Evolutionary conservation across 1,284 basidiomycete genomes (phyloP).

Genomic region (Microbotryum intermedium): DNA sequence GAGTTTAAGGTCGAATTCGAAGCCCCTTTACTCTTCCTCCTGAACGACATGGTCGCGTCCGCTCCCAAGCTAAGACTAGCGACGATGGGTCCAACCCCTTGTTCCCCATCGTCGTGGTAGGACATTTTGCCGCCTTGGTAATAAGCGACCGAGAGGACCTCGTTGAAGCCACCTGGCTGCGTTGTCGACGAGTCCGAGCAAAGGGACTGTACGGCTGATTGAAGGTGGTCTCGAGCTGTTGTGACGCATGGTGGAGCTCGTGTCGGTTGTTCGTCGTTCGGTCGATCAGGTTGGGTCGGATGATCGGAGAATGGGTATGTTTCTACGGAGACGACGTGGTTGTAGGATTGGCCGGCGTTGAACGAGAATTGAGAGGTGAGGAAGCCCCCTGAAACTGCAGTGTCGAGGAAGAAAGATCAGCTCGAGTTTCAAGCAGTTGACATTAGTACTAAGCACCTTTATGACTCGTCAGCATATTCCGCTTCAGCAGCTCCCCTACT

Average conservation of each 20-base stretch:
- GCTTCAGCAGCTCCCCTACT: conserved; percentile 10
- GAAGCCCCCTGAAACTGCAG: background rate
- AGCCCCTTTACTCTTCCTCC: conserved; percentile 2
- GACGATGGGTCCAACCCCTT: conserved; percentile 20
- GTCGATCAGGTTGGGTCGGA: background rate
- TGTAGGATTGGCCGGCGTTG: conserved; percentile 12
- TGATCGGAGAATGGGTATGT: conserved; percentile 15
- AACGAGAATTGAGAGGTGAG: conserved; percentile 11
- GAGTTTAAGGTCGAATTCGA: background rate
- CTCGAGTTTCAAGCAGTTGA: background rate
- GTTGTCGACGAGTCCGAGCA: background rate
- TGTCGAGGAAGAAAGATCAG: background rate
- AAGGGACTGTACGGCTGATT: background rate
- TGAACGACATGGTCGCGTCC: conserved; percentile 16
- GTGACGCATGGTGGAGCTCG: conserved; percentile 9
- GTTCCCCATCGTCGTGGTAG: conserved; percentile 27
- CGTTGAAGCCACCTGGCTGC: conserved; percentile 12
- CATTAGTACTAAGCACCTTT: background rate
- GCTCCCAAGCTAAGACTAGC: conserved; percentile 19
- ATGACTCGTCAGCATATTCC: conserved; percentile 11
- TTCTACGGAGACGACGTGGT: conserved; percentile 11
- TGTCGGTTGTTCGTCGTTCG: background rate
- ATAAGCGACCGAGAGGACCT: conserved; percentile 27
- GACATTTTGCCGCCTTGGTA: conserved; percentile 23
- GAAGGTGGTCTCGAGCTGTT: conserved; percentile 10